Evolutionary conservation across 2,329 filamentous ascomycete species (phyloP).

Genomic region (Sphaerulina populicola): DNA sequence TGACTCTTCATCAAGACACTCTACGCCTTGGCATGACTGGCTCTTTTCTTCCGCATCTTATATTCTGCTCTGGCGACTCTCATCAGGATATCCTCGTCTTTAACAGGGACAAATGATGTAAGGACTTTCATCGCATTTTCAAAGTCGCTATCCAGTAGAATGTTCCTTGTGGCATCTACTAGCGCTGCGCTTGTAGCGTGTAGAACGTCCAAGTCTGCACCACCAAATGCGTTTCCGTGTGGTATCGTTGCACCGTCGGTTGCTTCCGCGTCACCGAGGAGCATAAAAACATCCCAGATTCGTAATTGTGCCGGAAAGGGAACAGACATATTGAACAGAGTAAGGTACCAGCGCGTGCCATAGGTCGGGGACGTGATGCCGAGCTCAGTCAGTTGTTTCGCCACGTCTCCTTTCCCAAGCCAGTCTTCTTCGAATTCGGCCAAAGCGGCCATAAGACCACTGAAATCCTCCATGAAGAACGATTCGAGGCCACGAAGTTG

Average conservation of each 20-base stretch:
- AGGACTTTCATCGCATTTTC: slow-evolving; percentile 97
- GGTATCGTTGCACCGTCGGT: neutral
- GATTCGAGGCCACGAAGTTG: slow-evolving; percentile 75
- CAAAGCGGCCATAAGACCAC: slow-evolving; percentile 76
- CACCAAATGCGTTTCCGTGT: slow-evolving; percentile 33
- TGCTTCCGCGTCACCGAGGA: slow-evolving; percentile 61
- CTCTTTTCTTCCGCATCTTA: slow-evolving; percentile 55
- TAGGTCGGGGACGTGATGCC: slow-evolving; percentile 84
- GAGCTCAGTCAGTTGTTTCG: slow-evolving; percentile 66
- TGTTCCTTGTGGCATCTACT: slow-evolving; percentile 80
- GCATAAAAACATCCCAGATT: slow-evolving; percentile 96
- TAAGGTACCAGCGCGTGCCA: slow-evolving; percentile 93
- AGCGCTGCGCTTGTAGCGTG: slow-evolving; percentile 85
- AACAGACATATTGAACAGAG: slow-evolving; percentile 92
- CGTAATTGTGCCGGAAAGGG: slow-evolving; percentile 89
- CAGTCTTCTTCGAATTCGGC: slow-evolving; percentile 77
- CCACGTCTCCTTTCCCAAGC: slow-evolving; percentile 71
- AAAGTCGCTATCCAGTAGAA: slow-evolving; percentile 86
- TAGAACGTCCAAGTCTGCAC: slow-evolving; percentile 70
- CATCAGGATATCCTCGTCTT: slow-evolving; percentile 90
- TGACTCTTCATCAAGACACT: slow-evolving; percentile 1
- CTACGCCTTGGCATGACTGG: slow-evolving; percentile 9
- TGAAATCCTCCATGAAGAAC: slow-evolving; percentile 76
- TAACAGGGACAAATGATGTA: slow-evolving; percentile 87
- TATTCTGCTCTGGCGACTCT: slow-evolving; percentile 80